phyloP scores from a whole-genome alignment of 176 grass and related monocot genomes.

The Urochloa ruziziensis region DNA sequence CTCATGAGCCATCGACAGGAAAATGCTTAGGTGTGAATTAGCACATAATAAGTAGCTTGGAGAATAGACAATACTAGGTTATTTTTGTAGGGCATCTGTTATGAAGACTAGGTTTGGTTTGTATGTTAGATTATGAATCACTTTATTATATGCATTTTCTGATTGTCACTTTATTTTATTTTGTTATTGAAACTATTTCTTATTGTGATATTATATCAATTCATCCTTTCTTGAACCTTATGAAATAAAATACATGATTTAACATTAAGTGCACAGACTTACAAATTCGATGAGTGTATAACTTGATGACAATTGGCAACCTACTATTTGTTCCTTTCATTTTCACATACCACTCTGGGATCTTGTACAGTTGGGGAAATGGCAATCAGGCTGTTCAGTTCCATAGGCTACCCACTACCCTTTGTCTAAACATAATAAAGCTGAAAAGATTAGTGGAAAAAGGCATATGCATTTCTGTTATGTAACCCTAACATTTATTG shows the following conservation, averaged over 20 bases:
- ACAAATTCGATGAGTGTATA: not conserved
- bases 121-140: not conserved
- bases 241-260: constrained; percentile 1
- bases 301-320: constrained; percentile 2
- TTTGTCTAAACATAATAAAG: not conserved
- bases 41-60: not conserved
- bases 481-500: not conserved
- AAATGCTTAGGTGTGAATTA: constrained; percentile 5
- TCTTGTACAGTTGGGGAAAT: constrained; percentile 8
- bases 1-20: not conserved
- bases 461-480: not conserved
- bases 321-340: not conserved
- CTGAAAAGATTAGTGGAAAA: not conserved
- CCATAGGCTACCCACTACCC: not conserved
- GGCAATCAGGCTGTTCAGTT: not conserved
- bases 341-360: not conserved
- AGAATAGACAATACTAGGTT: constrained; percentile 20
- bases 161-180: constrained; percentile 1
- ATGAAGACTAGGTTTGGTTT: not conserved
- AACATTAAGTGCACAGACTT: not conserved
- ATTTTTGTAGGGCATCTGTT: not conserved
- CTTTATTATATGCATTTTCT: constrained; percentile 8
- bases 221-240: not conserved
- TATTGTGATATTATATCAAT: not conserved
- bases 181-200: not conserved